phyloP scores from a whole-genome alignment of 768 basidiomycete species.

The Tremella mesenterica region DNA sequence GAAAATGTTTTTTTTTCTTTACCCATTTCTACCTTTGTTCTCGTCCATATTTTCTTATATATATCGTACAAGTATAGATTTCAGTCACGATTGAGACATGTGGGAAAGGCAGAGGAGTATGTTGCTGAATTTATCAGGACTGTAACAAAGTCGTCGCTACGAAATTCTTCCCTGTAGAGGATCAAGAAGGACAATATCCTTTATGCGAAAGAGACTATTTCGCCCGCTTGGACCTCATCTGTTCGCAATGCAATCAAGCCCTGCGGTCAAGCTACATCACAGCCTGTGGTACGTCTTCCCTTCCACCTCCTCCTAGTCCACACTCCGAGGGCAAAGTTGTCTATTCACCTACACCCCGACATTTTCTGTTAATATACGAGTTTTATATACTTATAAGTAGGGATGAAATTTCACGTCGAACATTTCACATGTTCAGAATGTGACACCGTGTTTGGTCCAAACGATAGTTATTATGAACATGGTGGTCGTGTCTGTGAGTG shows the following conservation, averaged over 20 bases:
- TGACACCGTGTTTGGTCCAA: conserved; percentile 88
- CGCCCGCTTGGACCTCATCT: conserved; percentile 87
- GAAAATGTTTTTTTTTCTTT: neutral
- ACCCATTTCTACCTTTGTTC: too few relatives aligned
- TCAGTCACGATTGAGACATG: too few relatives aligned
- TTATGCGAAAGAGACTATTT: conserved; percentile 99
- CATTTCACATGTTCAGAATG: conserved; percentile 98
- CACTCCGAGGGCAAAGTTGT: too few relatives aligned
- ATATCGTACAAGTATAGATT: too few relatives aligned
- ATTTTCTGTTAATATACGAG: too few relatives aligned
- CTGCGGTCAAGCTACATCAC: conserved; percentile 97
- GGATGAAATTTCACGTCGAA: conserved; percentile 98
- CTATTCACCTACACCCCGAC: too few relatives aligned
- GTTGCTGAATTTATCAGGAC: conserved; percentile 54
- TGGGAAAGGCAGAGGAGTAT: neutral
- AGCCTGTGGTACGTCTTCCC: conserved; percentile 71
- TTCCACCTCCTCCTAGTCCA: too few relatives aligned
- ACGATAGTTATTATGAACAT: conserved; percentile 99
- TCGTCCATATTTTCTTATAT: too few relatives aligned
- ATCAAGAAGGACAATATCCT: conserved; percentile 77
- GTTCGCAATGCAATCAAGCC: conserved; percentile 89
- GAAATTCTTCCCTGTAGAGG: conserved; percentile 98
- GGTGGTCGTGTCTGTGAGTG: conserved; percentile 74
- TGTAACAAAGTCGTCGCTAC: conserved; percentile 92
- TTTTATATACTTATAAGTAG: conserved; percentile 52